Conservation (phyloP, 352 stramenopile genomes). For the Pythium insidiosum region DNA sequence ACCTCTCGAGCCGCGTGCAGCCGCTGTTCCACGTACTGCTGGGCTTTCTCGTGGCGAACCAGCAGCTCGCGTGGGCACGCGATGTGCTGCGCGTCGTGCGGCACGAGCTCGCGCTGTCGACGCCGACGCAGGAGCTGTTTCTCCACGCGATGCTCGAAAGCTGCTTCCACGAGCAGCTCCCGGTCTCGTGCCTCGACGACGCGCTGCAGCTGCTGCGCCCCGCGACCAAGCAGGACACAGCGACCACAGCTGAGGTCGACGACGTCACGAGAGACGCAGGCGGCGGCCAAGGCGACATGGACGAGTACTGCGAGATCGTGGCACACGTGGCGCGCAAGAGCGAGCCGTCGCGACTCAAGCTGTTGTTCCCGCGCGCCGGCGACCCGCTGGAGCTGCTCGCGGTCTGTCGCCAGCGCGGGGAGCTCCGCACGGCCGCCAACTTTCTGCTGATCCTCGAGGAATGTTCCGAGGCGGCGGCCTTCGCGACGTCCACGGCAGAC, state of each 20-base stretch:
- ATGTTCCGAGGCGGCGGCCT: conserved; percentile 27
- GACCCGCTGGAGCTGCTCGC: conserved; percentile 59
- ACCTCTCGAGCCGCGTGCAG: conserved; percentile 71
- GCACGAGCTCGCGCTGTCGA: conserved; percentile 48
- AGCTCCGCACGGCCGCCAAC: conserved; percentile 75
- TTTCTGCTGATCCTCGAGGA: conserved; percentile 78
- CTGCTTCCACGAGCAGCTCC: conserved; percentile 39
- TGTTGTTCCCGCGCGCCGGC: conserved; percentile 60
- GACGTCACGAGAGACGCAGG: no score
- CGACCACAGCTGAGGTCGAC: no score
- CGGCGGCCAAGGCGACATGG: conserved; percentile 36
- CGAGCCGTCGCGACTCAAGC: conserved; percentile 60
- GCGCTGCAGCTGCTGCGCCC: conserved; percentile 48
- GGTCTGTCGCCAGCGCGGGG: conserved; percentile 49
- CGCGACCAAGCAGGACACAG: not conserved
- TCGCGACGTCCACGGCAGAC: conserved; percentile 11
- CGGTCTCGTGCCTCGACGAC: conserved; percentile 26
- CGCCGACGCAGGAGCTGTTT: conserved; percentile 71
- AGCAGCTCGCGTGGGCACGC: conserved; percentile 48
- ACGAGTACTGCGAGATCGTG: conserved; percentile 82
- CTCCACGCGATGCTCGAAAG: conserved; percentile 74
- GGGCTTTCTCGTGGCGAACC: conserved; percentile 55
- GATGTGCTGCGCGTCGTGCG: conserved; percentile 38
- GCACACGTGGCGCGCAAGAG: conserved; percentile 79
- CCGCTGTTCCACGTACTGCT: conserved; percentile 74